Evolutionary conservation across 1,139 yeast species (phyloP), one percentile per base, ranked within the genome.

Genomic region (Geotrichum cucujoidarum): DNA sequence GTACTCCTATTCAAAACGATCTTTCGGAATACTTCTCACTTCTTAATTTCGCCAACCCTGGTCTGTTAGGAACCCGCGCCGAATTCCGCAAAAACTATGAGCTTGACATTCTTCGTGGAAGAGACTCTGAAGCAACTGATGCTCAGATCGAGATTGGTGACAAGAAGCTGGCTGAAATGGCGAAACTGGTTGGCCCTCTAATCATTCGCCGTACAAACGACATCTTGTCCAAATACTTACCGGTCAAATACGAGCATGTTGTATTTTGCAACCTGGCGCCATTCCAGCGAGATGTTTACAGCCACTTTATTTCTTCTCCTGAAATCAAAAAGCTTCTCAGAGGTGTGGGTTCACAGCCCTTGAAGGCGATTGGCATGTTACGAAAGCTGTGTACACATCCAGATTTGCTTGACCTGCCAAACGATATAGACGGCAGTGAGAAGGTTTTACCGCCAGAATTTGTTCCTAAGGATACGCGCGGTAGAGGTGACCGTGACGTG

Each of bases 1-100:
- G 99, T 42, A 92, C 99, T 0, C 99, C 99, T 0, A 92, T 92
- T 55, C 99, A 92, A 64, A 92, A 92, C 62, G 98, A 94, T 70
- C 72, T 92, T 39, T 84, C 96, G 1, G 99, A 92, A 66, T 92
- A 92, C 67, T 94, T 90, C 63, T 88, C 98, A 0, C 71, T 92
- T 48, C 71, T 94, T 51, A 87, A 83, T 59, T 92, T 92, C 71
- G 95, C 97, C 7, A 92, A 92, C 62, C 99, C 99, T 0, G 96
- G 96, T 0, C 75, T 88, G 43, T 70, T 92, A 40, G 98, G 99
- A 0, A 74, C 95, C 1, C 77, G 95, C 56, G 70, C 66, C 24
- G 96, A 92, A 51, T 92, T 92, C 64, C 75, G 94, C 52, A 86
- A 83, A 63, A 86, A 86, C 61, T 92, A 77, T 63, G 99, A 94